Evolutionary conservation across 192 early-diverging fungal genomes (phyloP).

Genomic region (Gryganskiella cystojenkinii): DNA sequence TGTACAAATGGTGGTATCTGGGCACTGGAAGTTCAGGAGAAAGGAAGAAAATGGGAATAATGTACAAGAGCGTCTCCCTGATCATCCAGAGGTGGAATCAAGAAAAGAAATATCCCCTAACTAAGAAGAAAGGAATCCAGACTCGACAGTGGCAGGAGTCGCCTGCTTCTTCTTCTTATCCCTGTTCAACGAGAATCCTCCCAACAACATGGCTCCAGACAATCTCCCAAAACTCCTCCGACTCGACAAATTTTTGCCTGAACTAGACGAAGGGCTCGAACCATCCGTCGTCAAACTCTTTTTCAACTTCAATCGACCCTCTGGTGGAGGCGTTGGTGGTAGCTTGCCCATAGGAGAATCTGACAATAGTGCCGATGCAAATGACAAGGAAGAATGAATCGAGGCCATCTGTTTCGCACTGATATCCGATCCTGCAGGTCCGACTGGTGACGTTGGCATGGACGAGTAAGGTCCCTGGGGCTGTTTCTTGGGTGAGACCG

Average conservation of each 20-base stretch:
- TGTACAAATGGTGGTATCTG: too few species aligned
- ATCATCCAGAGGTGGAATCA: not conserved
- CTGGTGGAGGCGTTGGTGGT: conserved; percentile 16
- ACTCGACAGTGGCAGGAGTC: not conserved
- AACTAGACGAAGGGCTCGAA: not conserved
- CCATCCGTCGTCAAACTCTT: conserved; percentile 46
- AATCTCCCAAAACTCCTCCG: conserved; percentile 19
- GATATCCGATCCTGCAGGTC: too few species aligned
- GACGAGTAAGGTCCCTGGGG: too few species aligned
- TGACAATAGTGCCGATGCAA: conserved; percentile 29
- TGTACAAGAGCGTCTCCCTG: not conserved
- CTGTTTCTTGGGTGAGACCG: too few species aligned
- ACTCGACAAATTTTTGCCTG: conserved; percentile 4
- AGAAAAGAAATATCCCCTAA: too few species aligned
- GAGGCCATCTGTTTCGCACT: not conserved
- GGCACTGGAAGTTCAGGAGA: too few species aligned
- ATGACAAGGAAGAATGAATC: conserved; percentile 22
- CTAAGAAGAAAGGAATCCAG: too few species aligned
- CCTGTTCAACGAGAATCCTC: conserved; percentile 6
- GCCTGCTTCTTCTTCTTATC: conserved; percentile 15
- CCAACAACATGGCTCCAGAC: conserved; percentile 12
- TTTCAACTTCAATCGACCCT: conserved; percentile 20
- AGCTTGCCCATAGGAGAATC: not conserved
- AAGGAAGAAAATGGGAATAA: too few species aligned
- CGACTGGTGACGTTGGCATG: conserved; percentile 12